A percentile compares a stretch with the other conserved stretches of the same genome.
phyloP scores from a whole-genome alignment of 2,329 filamentous ascomycete species.

The Botrytis deweyae region DNA sequence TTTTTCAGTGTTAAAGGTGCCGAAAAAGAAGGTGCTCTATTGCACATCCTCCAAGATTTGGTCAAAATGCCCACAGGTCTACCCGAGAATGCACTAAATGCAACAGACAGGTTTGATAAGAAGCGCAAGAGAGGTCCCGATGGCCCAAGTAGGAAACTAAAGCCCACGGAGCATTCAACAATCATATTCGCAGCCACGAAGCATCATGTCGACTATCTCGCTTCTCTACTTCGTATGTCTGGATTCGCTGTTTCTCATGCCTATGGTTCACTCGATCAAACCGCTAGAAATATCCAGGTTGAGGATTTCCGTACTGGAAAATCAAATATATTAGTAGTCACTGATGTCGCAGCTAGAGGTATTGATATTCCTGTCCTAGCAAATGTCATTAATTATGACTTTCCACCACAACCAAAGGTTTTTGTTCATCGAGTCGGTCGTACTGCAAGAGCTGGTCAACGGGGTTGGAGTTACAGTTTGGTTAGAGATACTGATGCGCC shows the following conservation, averaged over 20 bases:
- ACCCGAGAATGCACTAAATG: slow-evolving; percentile 50
- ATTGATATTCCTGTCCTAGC: slow-evolving; percentile 95
- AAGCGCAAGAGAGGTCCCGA: slow-evolving; percentile 69
- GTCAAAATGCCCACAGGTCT: slow-evolving; percentile 82
- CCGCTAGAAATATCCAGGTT: slow-evolving; percentile 86
- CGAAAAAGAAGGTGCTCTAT: slow-evolving; percentile 89
- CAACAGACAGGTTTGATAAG: slow-evolving; percentile 48
- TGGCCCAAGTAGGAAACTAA: slow-evolving; percentile 57
- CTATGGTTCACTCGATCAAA: slow-evolving; percentile 93
- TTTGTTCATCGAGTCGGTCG: slow-evolving; percentile 95
- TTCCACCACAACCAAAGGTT: slow-evolving; percentile 93
- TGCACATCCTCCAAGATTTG: slow-evolving; percentile 86
- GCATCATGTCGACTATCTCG: slow-evolving; percentile 94
- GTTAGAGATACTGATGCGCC: slow-evolving; percentile 85
- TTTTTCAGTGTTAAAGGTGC: slow-evolving; percentile 92
- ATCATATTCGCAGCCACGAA: slow-evolving; percentile 95
- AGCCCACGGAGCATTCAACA: slow-evolving; percentile 85
- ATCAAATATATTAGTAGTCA: slow-evolving; percentile 90
- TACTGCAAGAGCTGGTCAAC: slow-evolving; percentile 88
- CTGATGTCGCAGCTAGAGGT: slow-evolving; percentile 93
- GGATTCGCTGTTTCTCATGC: slow-evolving; percentile 92
- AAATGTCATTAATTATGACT: slow-evolving; percentile 99
- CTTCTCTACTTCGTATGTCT: slow-evolving; percentile 71
- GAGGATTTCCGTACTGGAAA: slow-evolving; percentile 82
- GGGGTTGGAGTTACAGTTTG: slow-evolving; percentile 93